These are phyloP conservation scores for Metschnikowia peoriensis DNA, from an alignment of 805 yeast species.

Conservation along the genomic window DNA sequence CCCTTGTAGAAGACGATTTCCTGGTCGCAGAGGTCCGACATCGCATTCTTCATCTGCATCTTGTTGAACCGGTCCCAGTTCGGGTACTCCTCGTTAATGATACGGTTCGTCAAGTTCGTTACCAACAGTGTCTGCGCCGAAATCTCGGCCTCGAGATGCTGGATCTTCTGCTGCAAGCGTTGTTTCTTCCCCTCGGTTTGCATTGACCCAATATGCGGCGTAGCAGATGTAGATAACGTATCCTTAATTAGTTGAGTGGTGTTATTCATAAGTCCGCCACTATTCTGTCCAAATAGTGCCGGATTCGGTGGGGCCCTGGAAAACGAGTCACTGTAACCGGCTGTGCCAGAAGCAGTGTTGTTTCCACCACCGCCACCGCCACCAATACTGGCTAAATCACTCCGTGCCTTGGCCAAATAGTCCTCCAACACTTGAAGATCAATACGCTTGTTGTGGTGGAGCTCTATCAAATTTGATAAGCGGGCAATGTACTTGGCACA, in stretches of 20 bases:
- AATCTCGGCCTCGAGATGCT: slow-evolving; percentile 46
- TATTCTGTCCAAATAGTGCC: slow-evolving; percentile 20
- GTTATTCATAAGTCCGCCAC: slow-evolving; percentile 38
- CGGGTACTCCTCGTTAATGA: slow-evolving; percentile 51
- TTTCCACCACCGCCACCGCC: slow-evolving; percentile 38
- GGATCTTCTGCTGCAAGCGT: slow-evolving; percentile 41
- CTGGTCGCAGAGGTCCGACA: slow-evolving; percentile 70
- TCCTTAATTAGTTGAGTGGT: slow-evolving; percentile 48
- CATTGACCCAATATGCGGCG: slow-evolving; percentile 39
- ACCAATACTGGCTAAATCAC: slow-evolving; percentile 48
- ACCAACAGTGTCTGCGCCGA: slow-evolving; percentile 43
- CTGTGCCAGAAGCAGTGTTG: slow-evolving; percentile 6
- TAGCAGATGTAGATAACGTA: slow-evolving; percentile 49
- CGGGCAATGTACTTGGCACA: slow-evolving; percentile 66
- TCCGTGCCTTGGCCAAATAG: slow-evolving; percentile 67
- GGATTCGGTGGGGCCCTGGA: slow-evolving; percentile 32
- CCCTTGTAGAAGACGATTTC: slow-evolving; percentile 72
- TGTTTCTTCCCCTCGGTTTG: slow-evolving; percentile 44
- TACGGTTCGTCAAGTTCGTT: slow-evolving; percentile 44
- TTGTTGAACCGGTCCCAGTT: slow-evolving; percentile 80
- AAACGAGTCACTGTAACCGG: slow-evolving; percentile 34
- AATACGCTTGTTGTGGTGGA: slow-evolving; percentile 86
- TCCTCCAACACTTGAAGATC: slow-evolving; percentile 86
- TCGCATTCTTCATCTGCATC: slow-evolving; percentile 67
- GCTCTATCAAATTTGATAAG: slow-evolving; percentile 59